A percentile compares a stretch with the other conserved stretches of the same genome.
These are phyloP conservation scores for Heteromeles arbutifolia DNA, from an alignment of 306 rosid species.

Conservation along the genomic window DNA sequence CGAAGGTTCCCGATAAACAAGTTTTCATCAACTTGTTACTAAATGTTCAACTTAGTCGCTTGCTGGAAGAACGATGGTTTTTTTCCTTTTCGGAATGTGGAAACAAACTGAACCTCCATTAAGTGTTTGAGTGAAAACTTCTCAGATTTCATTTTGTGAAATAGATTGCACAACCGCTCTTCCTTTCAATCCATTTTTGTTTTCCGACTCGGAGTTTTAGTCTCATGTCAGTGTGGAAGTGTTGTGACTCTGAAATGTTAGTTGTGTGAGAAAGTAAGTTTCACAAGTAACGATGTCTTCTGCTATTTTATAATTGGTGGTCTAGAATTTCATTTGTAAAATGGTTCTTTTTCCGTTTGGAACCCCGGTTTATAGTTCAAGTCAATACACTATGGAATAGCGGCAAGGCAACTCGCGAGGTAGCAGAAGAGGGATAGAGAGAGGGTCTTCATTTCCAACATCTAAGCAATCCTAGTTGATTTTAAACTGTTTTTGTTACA, in stretches of 20 bases:
- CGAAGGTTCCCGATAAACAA: not conserved
- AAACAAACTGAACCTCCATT: not conserved
- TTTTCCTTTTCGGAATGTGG: not conserved
- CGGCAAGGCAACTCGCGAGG: not conserved
- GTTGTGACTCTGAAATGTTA: not conserved
- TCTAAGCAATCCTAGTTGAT: not conserved
- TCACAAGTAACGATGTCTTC: not conserved
- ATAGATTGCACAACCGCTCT: not conserved
- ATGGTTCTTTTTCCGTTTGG: not conserved
- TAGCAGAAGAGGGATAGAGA: not conserved
- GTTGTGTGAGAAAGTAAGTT: not conserved
- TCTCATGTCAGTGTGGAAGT: not conserved
- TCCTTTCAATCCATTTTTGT: not conserved
- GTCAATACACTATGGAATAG: not conserved
- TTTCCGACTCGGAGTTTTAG: not conserved
- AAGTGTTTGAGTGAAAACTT: not conserved
- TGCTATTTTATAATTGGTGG: not conserved
- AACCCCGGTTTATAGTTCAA: not conserved
- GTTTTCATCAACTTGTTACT: not conserved
- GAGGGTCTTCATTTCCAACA: not conserved
- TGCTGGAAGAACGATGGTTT: not conserved
- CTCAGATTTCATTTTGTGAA: too few relatives aligned
- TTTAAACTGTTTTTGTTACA: not conserved
- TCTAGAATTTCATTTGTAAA: not conserved
- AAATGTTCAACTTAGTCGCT: not conserved